Evolutionary conservation across 768 basidiomycete genomes (phyloP), one percentile per base, ranked within the genome.

Genomic region (Amyloporia xantha): DNA sequence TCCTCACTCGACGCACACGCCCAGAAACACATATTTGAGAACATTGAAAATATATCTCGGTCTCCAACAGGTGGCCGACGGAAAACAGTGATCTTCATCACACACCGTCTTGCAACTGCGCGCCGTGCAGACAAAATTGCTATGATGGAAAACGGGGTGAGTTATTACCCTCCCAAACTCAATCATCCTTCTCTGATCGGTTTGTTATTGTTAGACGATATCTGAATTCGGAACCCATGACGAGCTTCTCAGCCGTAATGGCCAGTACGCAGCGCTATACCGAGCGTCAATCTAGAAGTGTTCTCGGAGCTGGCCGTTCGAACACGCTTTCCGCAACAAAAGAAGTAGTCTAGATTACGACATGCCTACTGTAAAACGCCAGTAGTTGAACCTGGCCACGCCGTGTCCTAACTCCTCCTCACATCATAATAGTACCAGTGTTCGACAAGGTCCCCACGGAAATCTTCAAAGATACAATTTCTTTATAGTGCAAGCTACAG

Each of bases 101-200:
- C 89, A 5, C 89, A 91, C 67, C 78, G 86, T 52, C 75, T 91
- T 50, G 81, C 84, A 21, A 86, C 84, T 39, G 87, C 88, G 17
- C 82, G 86, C 2, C 79, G 85, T 37, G 89, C 89, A 53, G 86
- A 91, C 69, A 89, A 88, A 67, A 78, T 90, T 54, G 87, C 85
- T 37, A 85, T 89, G 81, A 87, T 90, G 84, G 83, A 89, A 57
- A 75, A 76, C 58, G 87, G 87, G 49, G 74, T 76, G 55, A 52
- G 74, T 71, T n/a, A 37, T 40, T 50, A 11, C 39, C 9, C 5
- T 38, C 19, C 24, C 21, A n/a, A 17, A 28, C 28, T 19, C 54
- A 48, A 41, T 48, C 25, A 13, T 27, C 19, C 41, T 54, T 61
- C 37, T 23, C 28, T 50, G 25, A 23, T 40, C n/a, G n/a, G n/a